Evolutionary conservation across 805 yeast genomes (phyloP), one percentile per base, ranked within the genome.

Genomic region (Wickerhamomyces bisporus): DNA sequence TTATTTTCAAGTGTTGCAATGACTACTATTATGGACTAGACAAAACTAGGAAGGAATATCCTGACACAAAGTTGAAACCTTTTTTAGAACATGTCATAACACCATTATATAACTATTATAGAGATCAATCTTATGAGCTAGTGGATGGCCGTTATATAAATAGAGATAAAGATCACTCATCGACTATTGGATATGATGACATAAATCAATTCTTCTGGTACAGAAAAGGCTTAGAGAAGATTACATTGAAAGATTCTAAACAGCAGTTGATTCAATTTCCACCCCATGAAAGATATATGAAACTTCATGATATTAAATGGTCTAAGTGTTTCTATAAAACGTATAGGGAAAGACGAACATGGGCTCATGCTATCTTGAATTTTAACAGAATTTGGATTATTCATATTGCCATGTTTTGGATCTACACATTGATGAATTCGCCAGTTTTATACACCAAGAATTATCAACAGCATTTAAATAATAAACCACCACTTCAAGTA

Each of bases 131-230:
- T 3, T 81, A 71, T 48, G 69, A 64, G 26, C 47, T 58, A 3
- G 57, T 61, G 5, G 70, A 65, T 15, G 79, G 72, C 0, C 59
- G 58, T 17, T 70, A 66, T 54, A 60, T 69, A 21, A 66, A 67
- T 15, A 63, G 66, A 10, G 81, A 77, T 43, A 73, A 68, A 39
- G 91, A 83, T 52, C 91, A 87, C 53, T 68, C 76, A 13, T 62
- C 73, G 20, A 75, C 76, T 5, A 79, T 87, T 41, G 96, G 96
- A 0, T 87, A 87, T 58, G 96, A 87, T 62, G 96, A 87, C 58
- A 79, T 87, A 58, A 87, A 87, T 55, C 96, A 87, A 52, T 64
- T 83, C 27, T 87, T 87, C 53, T 87, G 96, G 96, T 79, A 82
- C 49, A 69, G 77, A 3, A 72, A 77, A 43, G 87, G 93, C 0